Base-by-base conservation (phyloP, 2,329 filamentous ascomycete species). In the Emmonsiellopsis sp. region DNA sequence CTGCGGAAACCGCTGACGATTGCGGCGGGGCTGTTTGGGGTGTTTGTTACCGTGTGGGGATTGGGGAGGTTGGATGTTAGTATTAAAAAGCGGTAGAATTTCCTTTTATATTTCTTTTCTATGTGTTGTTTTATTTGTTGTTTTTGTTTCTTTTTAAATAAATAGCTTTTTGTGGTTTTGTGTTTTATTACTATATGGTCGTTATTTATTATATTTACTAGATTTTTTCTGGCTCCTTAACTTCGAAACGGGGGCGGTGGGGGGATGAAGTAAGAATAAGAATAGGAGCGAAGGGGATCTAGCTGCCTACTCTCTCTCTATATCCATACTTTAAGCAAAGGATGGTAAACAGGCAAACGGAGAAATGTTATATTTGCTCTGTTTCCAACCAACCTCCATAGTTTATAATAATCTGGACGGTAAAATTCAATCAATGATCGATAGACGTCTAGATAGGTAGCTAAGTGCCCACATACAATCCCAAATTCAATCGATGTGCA, bases 1-100 rank as follows among this genome's bases (percentile, higher is more conserved):
- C 80, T 95, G 63, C 83, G 90, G 64, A 98, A 98, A 76, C 93
- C 93, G 0, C 61, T 95, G 16, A 82, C 92, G 26, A 81, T 97
- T 56, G 89, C 93, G 59, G 75, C 76, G 34, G 89, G 86, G 62
- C 73, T 87, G 58, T 67, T 94, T 59, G 75, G 79, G n/a, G 73
- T 95, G 10, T 95, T 95, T 70, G 76, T 82, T 41, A 78, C 83
- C 1, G 79, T 81, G 5, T 96, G 87, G 84, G 73, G 83, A 3
- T 69, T 96, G 55, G 86, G 89, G 34, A 85, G 82, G 64, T 75
- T 96, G 58, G 85, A 95, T 67, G 80, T 91, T 45, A 90, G 87
- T 67, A 94, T 96, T 71, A 83, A 79, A 59, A 80, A 76, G 69
- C 77, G 77, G 65, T 77, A 63, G 48, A 47, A 31, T 41, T 13